Base-by-base conservation (phyloP, 1,139 yeast genomes). In the Maudiozyma humilis region DNA sequence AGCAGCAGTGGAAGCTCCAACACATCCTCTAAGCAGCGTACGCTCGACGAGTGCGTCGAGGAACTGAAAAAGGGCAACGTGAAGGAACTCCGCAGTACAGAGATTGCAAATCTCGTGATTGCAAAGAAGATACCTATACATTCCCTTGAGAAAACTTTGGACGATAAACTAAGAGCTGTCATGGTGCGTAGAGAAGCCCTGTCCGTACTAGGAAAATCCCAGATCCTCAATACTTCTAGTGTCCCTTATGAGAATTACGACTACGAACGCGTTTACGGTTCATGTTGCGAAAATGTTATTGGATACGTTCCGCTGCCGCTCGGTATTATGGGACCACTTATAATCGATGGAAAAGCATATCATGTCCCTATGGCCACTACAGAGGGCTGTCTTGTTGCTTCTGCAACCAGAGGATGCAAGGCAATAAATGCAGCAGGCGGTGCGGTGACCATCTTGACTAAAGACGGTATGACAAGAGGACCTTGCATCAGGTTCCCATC, bases 321-420 rank as follows among this genome's bases (percentile, higher is more conserved):
- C 48, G 98, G 99, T 65, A 83, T 93, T 60, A 97, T 97, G 32
- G 99, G 99, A 44, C 98, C 99, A 4, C 69, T 93, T 63, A 71
- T 85, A 47, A 85, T 93, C 59, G 98, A 93, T 64, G 91, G 88
- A 38, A 79, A 76, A 54, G 78, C 94, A 40, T 83, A 76, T 63
- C 95, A 86, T 66, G 80, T 93, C 54, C 99, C 99, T 42, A 88
- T 93, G 95, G 99, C 99, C 32, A 93, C 99, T 25, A 91, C 98
- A 41, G 99, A 93, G 70, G 99, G 99, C 45, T 91, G 97, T 70
- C 74, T 93, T 49, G 97, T 93, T 51, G 99, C 98, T 1, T 88
- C 97, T 16, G 83, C 98, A n/a, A 89, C 87, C 95, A 83, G 99
- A 68, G 99, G 98, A 54, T 91, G 98, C 71, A 93, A 93, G 66